Base-by-base conservation (phyloP, 179 eudicot species). In the Silene vulgaris region DNA sequence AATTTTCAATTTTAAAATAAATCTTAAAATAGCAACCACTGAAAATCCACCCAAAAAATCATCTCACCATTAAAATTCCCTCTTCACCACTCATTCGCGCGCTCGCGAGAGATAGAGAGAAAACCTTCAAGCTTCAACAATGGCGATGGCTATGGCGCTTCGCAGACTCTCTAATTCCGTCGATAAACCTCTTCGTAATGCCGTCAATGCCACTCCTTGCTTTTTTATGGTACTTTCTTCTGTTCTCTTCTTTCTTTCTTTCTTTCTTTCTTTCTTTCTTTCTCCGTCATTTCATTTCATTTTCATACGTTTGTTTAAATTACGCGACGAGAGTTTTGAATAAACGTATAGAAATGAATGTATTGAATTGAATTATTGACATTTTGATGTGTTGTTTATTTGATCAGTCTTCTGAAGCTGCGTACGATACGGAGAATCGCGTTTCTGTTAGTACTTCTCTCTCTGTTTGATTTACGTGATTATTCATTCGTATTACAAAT, bases 111-210 rank as follows among this genome's bases (percentile, higher is more conserved):
- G 73, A 4, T 54, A 48, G 65, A 35, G 14, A 45, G 1, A 56
- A 52, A 65, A 35, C n/a, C 16, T 5, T 50, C 5, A 4, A n/a
- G 59, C 5, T 43, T 54, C 26, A 65, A 76, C 21, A 70, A 92
- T 90, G 96, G 92, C 91, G 40, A 82, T 89, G 93, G 89, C 92
- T 57, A 82, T 90, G 90, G 97, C 95, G 60, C 84, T 94, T 65
- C 91, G 95, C 35, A 84, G 85, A 82, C 93, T 95, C 70, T 86
- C 89, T 4, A 87, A 91, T 13, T 81, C 93, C 72, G 79, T 75
- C 65, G 81, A 85, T 79, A 87, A 90, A 75, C 92, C 93, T 61
- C 4, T 84, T 8, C 88, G 80, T 43, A 84, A 71, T 50, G 84
- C 77, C 80, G 65, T 80, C 77, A 82, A 73, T 82, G 91, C 80